Conservation (phyloP, 495 filamentous ascomycete species). For the Patellaria atrata region DNA sequence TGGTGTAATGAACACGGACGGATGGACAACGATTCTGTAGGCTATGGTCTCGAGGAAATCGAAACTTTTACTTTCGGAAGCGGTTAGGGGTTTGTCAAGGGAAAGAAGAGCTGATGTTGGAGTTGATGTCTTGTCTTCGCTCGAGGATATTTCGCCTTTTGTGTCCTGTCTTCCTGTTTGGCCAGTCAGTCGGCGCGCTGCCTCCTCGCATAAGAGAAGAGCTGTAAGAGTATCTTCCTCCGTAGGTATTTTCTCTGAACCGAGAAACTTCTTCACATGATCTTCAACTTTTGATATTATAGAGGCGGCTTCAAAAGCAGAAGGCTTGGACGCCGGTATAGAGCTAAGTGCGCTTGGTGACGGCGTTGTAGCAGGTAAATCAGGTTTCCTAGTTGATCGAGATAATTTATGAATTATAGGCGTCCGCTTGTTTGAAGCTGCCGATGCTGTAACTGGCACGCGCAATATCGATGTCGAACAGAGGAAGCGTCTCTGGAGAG, state of each 20-base stretch:
- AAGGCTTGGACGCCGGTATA: too few species aligned
- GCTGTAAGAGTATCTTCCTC: constrained; percentile 10
- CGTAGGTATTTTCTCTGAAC: constrained; percentile 8
- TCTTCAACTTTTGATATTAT: constrained; percentile 8
- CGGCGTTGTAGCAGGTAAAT: too few species aligned
- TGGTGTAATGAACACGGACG: constrained; percentile 69
- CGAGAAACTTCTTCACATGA: constrained; percentile 10
- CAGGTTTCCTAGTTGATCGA: too few species aligned
- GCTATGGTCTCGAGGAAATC: constrained; percentile 39
- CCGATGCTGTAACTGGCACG: too few species aligned
- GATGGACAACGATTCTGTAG: constrained; percentile 53
- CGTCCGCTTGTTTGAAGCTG: too few species aligned
- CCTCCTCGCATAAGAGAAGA: constrained; percentile 7
- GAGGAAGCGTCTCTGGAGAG: too few species aligned
- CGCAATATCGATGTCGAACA: too few species aligned
- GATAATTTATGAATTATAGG: too few species aligned
- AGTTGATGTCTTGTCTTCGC: constrained; percentile 7
- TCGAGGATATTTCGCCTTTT: constrained; percentile 1
- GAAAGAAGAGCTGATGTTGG: constrained; percentile 26
- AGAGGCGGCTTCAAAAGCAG: neutral
- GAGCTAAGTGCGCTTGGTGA: too few species aligned
- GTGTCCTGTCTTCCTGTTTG: constrained; percentile 5
- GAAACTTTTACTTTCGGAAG: constrained; percentile 18
- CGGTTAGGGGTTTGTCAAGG: constrained; percentile 15
- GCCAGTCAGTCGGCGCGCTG: constrained; percentile 8